Conservation (phyloP, 371 early-diverging fungal genomes). For the Entomophthora muscae region DNA sequence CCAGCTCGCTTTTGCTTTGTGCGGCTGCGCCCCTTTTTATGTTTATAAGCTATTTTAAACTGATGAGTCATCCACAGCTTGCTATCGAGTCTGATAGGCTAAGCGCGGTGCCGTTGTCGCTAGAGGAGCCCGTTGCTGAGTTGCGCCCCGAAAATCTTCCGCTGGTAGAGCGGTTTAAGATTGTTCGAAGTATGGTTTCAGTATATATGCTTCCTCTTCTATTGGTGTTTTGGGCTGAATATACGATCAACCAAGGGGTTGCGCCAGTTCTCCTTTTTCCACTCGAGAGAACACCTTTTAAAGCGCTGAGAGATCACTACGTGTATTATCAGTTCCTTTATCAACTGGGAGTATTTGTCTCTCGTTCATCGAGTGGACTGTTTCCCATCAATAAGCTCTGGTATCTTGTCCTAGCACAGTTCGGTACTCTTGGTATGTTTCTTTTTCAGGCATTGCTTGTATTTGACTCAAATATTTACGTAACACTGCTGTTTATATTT, state of each 20-base stretch:
- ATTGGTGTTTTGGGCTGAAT: constrained; percentile 23
- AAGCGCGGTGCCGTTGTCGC: not conserved
- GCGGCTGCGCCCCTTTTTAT: constrained; percentile 11
- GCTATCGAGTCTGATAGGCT: not conserved
- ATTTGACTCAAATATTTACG: constrained; percentile 15
- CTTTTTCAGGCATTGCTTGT: constrained; percentile 13
- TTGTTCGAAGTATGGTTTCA: constrained; percentile 8
- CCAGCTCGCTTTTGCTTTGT: constrained; percentile 14
- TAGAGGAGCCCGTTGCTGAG: not conserved
- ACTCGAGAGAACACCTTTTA: constrained; percentile 18
- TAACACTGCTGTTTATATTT: constrained; percentile 18
- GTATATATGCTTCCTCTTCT: constrained; percentile 22
- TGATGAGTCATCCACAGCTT: constrained; percentile 5
- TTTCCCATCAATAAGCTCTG: constrained; percentile 16
- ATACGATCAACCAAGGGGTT: constrained; percentile 30
- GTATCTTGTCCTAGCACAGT: constrained; percentile 17
- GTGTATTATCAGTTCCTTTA: constrained; percentile 23
- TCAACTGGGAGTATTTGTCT: constrained; percentile 19
- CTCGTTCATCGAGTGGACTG: constrained; percentile 16
- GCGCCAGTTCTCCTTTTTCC: constrained; percentile 21
- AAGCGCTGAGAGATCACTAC: constrained; percentile 21
- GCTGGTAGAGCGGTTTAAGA: not conserved
- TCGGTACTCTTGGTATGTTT: constrained; percentile 15
- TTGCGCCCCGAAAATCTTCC: not conserved
- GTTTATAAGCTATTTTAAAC: constrained; percentile 5